phyloP scores from a whole-genome alignment of 2,329 filamentous ascomycete genomes.

The Diplodia sapinea region DNA sequence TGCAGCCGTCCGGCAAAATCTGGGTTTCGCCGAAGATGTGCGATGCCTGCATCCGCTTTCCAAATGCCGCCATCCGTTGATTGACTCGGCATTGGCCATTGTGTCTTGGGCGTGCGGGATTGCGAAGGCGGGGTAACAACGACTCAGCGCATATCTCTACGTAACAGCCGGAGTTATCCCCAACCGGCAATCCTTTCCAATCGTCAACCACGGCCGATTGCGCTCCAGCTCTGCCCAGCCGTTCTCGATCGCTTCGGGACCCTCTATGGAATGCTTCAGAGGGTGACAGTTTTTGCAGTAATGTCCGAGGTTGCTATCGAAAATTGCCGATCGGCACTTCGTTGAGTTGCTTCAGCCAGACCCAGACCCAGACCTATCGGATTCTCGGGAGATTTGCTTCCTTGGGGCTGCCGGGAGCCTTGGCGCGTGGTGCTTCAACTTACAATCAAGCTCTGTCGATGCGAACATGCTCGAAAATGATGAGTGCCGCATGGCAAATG shows the following conservation, averaged over 20 bases:
- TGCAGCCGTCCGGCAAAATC: background rate
- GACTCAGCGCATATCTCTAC: background rate
- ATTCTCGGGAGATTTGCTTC: background rate
- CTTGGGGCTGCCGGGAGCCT: background rate
- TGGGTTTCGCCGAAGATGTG: constrained; percentile 15
- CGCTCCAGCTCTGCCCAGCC: background rate
- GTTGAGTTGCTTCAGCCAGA: no score
- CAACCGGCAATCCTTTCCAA: constrained; percentile 10
- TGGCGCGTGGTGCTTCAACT: background rate
- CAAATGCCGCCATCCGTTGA: constrained; percentile 11
- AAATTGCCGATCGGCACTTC: constrained; percentile 8
- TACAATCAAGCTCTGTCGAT: background rate
- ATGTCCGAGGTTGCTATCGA: background rate
- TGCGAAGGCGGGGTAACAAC: constrained; percentile 16
- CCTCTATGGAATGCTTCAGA: background rate
- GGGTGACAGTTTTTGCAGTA: background rate
- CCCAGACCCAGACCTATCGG: background rate
- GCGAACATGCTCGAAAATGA: background rate
- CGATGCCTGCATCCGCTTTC: background rate
- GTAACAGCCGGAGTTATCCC: background rate
- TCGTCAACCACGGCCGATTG: background rate
- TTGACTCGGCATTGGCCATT: constrained; percentile 5
- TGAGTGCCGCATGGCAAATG: background rate
- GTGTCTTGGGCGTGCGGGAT: constrained; percentile 16
- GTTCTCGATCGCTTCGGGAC: background rate